phyloP scores from a whole-genome alignment of 352 stramenopile genomes.

The Globisporangium rhizosaccharum region DNA sequence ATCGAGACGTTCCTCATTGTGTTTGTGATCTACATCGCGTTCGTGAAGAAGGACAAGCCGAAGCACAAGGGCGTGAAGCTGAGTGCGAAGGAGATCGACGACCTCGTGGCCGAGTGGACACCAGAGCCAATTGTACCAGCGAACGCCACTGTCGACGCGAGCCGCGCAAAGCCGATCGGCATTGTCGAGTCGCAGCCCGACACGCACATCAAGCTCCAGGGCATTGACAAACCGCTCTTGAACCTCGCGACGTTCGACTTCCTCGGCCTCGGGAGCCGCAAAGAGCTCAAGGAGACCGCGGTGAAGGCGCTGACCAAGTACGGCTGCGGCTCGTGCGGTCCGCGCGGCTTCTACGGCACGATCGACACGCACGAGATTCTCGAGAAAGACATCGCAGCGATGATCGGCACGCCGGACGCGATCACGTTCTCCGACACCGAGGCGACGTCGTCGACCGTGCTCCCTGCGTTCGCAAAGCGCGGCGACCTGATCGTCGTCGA shows the following conservation, averaged over 20 bases:
- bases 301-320: slow-evolving; percentile 92
- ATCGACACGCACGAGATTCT: slow-evolving; percentile 90
- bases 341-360: slow-evolving; percentile 98
- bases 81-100: slow-evolving; percentile 85
- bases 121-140: slow-evolving; percentile 85
- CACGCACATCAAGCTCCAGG: slow-evolving; percentile 81
- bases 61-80: slow-evolving; percentile 61
- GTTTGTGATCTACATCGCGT: slow-evolving; percentile 93
- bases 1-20: slow-evolving; percentile 97
- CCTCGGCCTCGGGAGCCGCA: slow-evolving; percentile 84
- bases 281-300: slow-evolving; percentile 87
- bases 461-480: slow-evolving; percentile 97
- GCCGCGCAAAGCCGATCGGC: slow-evolving; percentile 45
- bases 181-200: slow-evolving; percentile 77
- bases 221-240: slow-evolving; percentile 62
- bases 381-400: slow-evolving; percentile 89
- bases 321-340: slow-evolving; percentile 96
- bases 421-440: slow-evolving; percentile 98
- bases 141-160: slow-evolving; percentile 22
- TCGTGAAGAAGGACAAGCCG: slow-evolving; percentile 80
- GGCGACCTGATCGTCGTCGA: slow-evolving; percentile 97
- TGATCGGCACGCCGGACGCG: slow-evolving; percentile 90
- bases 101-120: slow-evolving; percentile 86
- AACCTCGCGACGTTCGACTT: slow-evolving; percentile 98
- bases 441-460: slow-evolving; percentile 89